phyloP scores from a whole-genome alignment of 2,329 filamentous ascomycete genomes.

The Penicillium sp. region DNA sequence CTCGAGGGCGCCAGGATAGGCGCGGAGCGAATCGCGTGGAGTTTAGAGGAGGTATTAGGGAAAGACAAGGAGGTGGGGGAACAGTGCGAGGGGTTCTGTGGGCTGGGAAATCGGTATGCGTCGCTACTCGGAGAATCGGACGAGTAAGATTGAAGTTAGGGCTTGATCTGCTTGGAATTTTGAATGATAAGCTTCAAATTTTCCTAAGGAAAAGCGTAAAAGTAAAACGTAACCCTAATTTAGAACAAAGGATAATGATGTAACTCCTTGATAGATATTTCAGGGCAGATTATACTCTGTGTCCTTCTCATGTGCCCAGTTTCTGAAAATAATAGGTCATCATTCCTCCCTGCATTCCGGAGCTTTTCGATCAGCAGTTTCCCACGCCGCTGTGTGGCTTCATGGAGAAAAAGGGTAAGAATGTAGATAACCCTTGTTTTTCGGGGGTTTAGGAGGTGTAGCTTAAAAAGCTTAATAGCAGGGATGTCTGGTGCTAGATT shows the following conservation, averaged over 20 bases:
- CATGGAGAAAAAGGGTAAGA: constrained; percentile 10
- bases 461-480: constrained; percentile 12
- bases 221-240: not conserved
- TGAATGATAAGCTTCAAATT: not conserved
- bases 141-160: constrained; percentile 4
- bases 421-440: constrained; percentile 26
- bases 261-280: constrained; percentile 4
- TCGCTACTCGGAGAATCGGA: constrained; percentile 22
- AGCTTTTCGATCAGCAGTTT: constrained; percentile 3
- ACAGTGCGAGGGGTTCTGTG: constrained; percentile 39
- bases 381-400: constrained; percentile 5
- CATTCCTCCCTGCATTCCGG: constrained; percentile 28
- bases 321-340: constrained; percentile 4
- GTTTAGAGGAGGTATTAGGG: constrained; percentile 60
- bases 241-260: not conserved
- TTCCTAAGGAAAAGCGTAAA: too few relatives aligned
- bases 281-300: too few relatives aligned
- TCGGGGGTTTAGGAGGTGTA: not conserved
- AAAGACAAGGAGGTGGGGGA: constrained; percentile 24
- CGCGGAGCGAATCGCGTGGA: constrained; percentile 72
- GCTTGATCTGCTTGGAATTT: not conserved
- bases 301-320: not conserved
- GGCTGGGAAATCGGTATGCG: constrained; percentile 42
- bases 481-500: not conserved
- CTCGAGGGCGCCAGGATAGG: constrained; percentile 71